Percentiles rank a stretch among this genome's conserved stretches.
phyloP scores from a whole-genome alignment of 2,329 filamentous ascomycete species.

The Ophiostoma tasmaniense region DNA sequence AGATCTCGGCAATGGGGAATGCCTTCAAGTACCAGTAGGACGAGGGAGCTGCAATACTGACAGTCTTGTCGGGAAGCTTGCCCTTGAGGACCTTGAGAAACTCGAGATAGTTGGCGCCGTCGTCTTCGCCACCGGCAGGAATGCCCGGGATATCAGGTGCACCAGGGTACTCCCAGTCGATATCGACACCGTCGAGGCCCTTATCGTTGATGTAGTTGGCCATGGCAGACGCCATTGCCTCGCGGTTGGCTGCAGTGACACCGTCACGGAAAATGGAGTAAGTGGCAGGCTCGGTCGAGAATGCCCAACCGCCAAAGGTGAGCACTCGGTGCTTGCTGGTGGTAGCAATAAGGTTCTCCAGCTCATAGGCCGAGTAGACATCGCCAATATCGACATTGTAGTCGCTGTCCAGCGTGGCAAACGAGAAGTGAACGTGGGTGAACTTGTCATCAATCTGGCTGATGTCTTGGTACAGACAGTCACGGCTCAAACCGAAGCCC shows the following conservation, averaged over 20 bases:
- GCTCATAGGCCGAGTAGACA: slow-evolving; percentile 22
- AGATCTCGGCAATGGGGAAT: slow-evolving; percentile 27
- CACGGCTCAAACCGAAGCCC: slow-evolving; percentile 26
- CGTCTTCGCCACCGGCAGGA: slow-evolving; percentile 24
- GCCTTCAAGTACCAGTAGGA: slow-evolving; percentile 29
- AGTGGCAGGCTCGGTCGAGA: slow-evolving; percentile 31
- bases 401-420: slow-evolving; percentile 23
- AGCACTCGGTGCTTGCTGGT: slow-evolving; percentile 31
- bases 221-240: not conserved
- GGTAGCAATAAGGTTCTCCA: slow-evolving; percentile 20
- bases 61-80: slow-evolving; percentile 22
- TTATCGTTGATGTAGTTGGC: slow-evolving; percentile 3
- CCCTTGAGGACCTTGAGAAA: slow-evolving; percentile 25
- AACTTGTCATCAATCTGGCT: slow-evolving; percentile 18
- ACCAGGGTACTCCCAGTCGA: slow-evolving; percentile 18
- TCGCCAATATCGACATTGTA: slow-evolving; percentile 21
- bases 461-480: slow-evolving; percentile 27
- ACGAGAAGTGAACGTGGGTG: slow-evolving; percentile 30
- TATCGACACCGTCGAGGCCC: slow-evolving; percentile 15
- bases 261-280: slow-evolving; percentile 30
- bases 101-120: slow-evolving; percentile 30
- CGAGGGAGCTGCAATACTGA: slow-evolving; percentile 25
- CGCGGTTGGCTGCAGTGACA: slow-evolving; percentile 16
- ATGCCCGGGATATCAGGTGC: slow-evolving; percentile 25
- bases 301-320: slow-evolving; percentile 39